Percentiles rank a stretch among this genome's conserved stretches.
Conservation (phyloP, 495 filamentous ascomycete genomes). For the Neurospora cerealis region DNA sequence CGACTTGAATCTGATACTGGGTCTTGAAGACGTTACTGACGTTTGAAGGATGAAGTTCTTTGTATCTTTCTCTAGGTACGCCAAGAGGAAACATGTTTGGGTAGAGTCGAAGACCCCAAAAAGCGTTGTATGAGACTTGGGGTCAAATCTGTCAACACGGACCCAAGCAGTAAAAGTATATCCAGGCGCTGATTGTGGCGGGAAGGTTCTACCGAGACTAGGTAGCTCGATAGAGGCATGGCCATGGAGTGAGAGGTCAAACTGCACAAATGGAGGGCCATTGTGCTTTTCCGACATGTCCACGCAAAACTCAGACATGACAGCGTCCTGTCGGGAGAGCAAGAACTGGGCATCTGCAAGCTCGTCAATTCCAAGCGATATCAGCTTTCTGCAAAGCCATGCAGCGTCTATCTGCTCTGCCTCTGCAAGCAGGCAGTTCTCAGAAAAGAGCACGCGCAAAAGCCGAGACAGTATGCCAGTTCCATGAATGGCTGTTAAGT, state of each 20-base stretch:
- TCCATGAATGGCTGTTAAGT: slow-evolving; percentile 65
- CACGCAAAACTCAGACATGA: slow-evolving; percentile 63
- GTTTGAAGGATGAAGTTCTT: slow-evolving; percentile 93
- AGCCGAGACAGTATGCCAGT: slow-evolving; percentile 67
- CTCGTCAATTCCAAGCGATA: slow-evolving; percentile 59
- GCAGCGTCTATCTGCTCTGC: slow-evolving; percentile 49
- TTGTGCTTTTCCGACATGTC: slow-evolving; percentile 60
- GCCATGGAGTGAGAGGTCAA: slow-evolving; percentile 82
- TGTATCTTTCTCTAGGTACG: slow-evolving; percentile 92
- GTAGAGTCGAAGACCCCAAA: slow-evolving; percentile 91
- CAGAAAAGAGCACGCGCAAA: slow-evolving; percentile 54
- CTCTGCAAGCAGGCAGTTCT: slow-evolving; percentile 32
- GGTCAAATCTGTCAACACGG: slow-evolving; percentile 75
- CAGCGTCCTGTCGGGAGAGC: slow-evolving; percentile 51
- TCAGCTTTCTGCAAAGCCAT: slow-evolving; percentile 47
- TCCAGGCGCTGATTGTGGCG: slow-evolving; percentile 57
- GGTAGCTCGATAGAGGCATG: slow-evolving; percentile 83
- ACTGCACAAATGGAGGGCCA: slow-evolving; percentile 77
- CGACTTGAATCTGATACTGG: slow-evolving; percentile 89
- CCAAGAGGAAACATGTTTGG: slow-evolving; percentile 88
- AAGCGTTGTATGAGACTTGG: slow-evolving; percentile 77
- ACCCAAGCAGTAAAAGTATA: slow-evolving; percentile 90
- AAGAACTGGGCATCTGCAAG: slow-evolving; percentile 73
- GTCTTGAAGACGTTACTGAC: slow-evolving; percentile 73
- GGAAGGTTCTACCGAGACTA: slow-evolving; percentile 72